Percentiles rank a stretch among this genome's conserved stretches.
These are phyloP conservation scores for Starmerella apis DNA, from an alignment of 805 yeast species.

Conservation along the genomic window DNA sequence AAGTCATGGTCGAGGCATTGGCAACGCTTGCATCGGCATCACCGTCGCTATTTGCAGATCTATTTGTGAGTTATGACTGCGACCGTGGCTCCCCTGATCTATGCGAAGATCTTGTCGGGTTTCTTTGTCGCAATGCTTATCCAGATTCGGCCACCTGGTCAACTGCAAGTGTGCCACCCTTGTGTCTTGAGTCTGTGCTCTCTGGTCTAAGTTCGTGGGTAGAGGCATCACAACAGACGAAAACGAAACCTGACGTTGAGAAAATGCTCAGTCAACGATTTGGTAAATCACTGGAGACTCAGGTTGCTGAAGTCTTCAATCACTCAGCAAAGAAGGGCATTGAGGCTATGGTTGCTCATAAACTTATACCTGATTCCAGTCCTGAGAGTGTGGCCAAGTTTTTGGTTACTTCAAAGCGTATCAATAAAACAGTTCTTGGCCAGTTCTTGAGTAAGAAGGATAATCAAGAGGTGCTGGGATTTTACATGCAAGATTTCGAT, in stretches of 20 bases:
- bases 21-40: conserved; percentile 47
- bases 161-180: conserved; percentile 82
- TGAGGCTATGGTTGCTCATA: conserved; percentile 48
- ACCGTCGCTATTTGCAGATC: conserved; percentile 61
- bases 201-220: conserved; percentile 43
- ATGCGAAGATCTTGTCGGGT: conserved; percentile 53
- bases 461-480: conserved; percentile 47
- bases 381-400: conserved; percentile 60
- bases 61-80: conserved; percentile 81
- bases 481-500: conserved; percentile 62
- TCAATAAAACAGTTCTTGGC: conserved; percentile 82
- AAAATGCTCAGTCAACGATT: conserved; percentile 2
- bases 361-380: conserved; percentile 45
- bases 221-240: background rate
- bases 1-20: conserved; percentile 70
- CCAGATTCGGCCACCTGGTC: conserved; percentile 76
- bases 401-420: conserved; percentile 64
- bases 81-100: conserved; percentile 78
- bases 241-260: background rate
- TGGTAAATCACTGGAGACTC: conserved; percentile 61
- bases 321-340: conserved; percentile 70
- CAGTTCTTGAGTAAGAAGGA: conserved; percentile 71
- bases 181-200: conserved; percentile 79
- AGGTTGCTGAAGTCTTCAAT: conserved; percentile 67
- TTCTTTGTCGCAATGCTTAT: conserved; percentile 64